Evolutionary conservation across 768 basidiomycete genomes (phyloP).

Genomic region (Agaricus subrufescens): DNA sequence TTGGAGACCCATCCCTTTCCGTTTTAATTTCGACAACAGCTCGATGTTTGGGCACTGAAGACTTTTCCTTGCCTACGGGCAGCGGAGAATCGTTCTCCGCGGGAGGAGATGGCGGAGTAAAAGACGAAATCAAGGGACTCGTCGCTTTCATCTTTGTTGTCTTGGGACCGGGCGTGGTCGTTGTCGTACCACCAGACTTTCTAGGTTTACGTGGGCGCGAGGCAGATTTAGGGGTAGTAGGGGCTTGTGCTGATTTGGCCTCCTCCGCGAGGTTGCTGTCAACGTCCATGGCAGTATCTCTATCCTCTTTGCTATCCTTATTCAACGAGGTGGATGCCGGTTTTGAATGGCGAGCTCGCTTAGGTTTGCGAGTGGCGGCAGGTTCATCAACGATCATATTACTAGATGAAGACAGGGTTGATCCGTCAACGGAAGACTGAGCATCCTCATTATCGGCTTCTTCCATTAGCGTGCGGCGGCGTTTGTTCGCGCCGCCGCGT

Average conservation of each 20-base stretch:
- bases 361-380: neutral
- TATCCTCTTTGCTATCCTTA: neutral
- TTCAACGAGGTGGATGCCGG: conserved; percentile 1
- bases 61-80: neutral
- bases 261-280: neutral
- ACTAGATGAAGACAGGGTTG: conserved; percentile 1
- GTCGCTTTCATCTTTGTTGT: neutral
- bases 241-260: neutral
- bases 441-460: conserved; percentile 10
- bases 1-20: conserved; percentile 7
- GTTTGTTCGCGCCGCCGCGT: conserved; percentile 22
- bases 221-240: conserved; percentile 9
- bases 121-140: conserved; percentile 2
- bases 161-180: conserved; percentile 4
- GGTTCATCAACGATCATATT: conserved; percentile 9
- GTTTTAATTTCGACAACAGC: conserved; percentile 7
- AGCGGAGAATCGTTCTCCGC: neutral
- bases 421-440: conserved; percentile 8
- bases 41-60: neutral
- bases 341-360: conserved; percentile 7
- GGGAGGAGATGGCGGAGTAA: conserved; percentile 8
- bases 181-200: conserved; percentile 1
- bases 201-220: conserved; percentile 8
- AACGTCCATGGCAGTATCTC: conserved; percentile 5
- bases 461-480: conserved; percentile 17